Percentiles rank a stretch among this genome's conserved stretches.
These are phyloP conservation scores for Shiraia bambusicola DNA, from an alignment of 2,329 filamentous ascomycete species.

Conservation along the genomic window DNA sequence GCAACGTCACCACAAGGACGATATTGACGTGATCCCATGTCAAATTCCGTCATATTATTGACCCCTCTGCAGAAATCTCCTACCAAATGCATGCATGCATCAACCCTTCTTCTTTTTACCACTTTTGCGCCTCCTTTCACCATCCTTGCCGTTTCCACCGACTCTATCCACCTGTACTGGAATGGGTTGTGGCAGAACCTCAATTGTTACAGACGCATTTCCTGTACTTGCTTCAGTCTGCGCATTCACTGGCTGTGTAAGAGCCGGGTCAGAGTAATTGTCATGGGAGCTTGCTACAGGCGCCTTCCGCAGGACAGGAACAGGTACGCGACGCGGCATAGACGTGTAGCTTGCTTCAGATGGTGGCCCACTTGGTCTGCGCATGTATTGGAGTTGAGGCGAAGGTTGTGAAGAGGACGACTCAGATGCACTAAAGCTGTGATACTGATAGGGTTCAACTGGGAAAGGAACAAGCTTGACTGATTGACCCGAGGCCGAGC, in stretches of 20 bases:
- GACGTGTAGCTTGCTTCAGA: constrained; percentile 29
- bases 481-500: constrained; percentile 26
- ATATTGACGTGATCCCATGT: no score
- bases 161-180: constrained; percentile 14
- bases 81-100: not conserved
- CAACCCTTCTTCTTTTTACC: constrained; percentile 25
- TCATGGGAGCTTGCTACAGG: constrained; percentile 14
- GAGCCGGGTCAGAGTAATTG: constrained; percentile 26
- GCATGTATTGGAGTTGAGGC: constrained; percentile 30
- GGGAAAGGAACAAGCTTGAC: constrained; percentile 33
- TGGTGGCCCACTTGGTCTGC: constrained; percentile 26
- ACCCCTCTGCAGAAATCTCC: no score
- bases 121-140: constrained; percentile 29
- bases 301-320: constrained; percentile 24
- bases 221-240: constrained; percentile 11
- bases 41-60: no score
- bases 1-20: no score
- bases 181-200: constrained; percentile 18
- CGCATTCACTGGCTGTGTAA: constrained; percentile 10
- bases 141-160: constrained; percentile 23
- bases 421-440: constrained; percentile 25
- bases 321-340: constrained; percentile 42
- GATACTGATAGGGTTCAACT: constrained; percentile 38
- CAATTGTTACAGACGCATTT: constrained; percentile 9
- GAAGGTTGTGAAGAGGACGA: constrained; percentile 25